Conservation (phyloP, 768 basidiomycete genomes). For the Lenzites betulinus region DNA sequence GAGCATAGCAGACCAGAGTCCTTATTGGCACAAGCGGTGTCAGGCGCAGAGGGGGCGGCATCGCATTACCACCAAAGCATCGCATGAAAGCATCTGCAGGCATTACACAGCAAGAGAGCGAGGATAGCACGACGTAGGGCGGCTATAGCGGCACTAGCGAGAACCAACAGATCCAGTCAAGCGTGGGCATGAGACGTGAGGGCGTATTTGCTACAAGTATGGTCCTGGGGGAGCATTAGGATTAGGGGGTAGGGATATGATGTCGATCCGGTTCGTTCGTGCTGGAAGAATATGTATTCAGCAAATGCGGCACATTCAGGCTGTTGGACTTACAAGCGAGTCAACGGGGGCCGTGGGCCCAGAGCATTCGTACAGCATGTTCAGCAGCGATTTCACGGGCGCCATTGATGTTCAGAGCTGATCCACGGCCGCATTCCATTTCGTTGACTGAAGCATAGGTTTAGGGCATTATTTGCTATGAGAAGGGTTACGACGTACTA, state of each 20-base stretch:
- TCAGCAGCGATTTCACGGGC: constrained; percentile 34
- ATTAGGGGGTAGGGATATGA: neutral
- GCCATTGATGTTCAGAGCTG: constrained; percentile 11
- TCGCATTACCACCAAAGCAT: constrained; percentile 15
- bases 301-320: too few relatives aligned
- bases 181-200: constrained; percentile 1
- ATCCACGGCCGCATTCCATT: constrained; percentile 29
- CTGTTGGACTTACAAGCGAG: neutral
- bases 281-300: too few relatives aligned
- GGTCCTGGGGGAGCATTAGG: neutral
- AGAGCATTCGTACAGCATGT: constrained; percentile 18
- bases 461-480: neutral
- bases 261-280: too few relatives aligned
- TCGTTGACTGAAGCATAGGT: constrained; percentile 23
- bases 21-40: constrained; percentile 3
- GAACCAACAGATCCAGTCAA: constrained; percentile 21
- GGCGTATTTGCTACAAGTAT: constrained; percentile 7
- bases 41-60: neutral
- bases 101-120: constrained; percentile 18
- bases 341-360: neutral
- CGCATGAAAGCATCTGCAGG: constrained; percentile 22
- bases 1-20: constrained; percentile 4
- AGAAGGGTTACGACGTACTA: constrained; percentile 25
- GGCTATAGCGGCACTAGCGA: neutral
- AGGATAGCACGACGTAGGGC: constrained; percentile 6